These are phyloP conservation scores for Colletotrichum tropicale DNA, from an alignment of 2,329 filamentous ascomycete genomes.

Conservation along the genomic window DNA sequence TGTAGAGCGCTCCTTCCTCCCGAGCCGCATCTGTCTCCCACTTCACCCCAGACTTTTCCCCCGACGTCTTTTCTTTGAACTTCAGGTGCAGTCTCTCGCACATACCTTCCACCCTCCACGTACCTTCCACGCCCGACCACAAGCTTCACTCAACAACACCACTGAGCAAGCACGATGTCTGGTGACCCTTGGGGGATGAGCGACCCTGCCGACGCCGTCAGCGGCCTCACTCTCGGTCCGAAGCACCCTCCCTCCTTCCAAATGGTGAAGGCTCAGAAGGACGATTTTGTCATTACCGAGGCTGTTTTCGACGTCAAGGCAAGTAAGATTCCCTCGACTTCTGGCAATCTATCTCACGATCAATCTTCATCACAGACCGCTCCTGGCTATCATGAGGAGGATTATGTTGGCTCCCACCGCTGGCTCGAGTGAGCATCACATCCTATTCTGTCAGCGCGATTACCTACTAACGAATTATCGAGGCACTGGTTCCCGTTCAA, in stretches of 20 bases:
- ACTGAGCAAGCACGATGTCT: not conserved
- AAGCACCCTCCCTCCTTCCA: not conserved
- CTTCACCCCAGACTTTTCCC: not conserved
- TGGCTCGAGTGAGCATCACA: slow-evolving; percentile 4
- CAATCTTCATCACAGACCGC: not conserved
- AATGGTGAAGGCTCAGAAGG: not conserved
- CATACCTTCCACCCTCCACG: not conserved
- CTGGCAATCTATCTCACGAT: not conserved
- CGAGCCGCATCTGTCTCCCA: not conserved
- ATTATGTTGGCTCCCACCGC: not conserved
- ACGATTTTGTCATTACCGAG: not conserved
- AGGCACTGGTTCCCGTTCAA: slow-evolving; percentile 10
- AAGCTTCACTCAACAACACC: not conserved
- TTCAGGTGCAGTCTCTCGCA: not conserved
- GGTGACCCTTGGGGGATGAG: not conserved
- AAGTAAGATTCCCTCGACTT: not conserved
- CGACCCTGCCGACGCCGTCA: not conserved
- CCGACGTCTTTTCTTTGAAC: not conserved
- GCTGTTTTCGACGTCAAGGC: not conserved
- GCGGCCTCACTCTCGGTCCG: not conserved
- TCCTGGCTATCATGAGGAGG: not conserved
- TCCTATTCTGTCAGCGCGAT: not conserved
- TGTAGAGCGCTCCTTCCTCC: not conserved
- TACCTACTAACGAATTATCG: not conserved
- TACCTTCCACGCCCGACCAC: not conserved